Base-by-base conservation (phyloP, 805 yeast genomes). In the Teunomyces barrocoloradensis region DNA sequence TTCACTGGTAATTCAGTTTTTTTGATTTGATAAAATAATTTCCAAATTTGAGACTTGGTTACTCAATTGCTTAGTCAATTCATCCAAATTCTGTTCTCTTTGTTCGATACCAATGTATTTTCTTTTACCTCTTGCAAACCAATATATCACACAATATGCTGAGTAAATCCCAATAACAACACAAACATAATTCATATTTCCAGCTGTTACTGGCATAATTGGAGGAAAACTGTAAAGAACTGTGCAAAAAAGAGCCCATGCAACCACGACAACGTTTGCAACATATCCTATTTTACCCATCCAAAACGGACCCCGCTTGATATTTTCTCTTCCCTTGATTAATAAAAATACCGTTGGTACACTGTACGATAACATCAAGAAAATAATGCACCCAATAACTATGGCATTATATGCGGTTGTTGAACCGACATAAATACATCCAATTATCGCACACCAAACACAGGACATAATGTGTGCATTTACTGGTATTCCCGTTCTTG, bases 271-370 rank as follows among this genome's bases (percentile, higher is more conserved):
- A 20, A 73, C 55, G 58, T 84, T 82, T 43, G 77, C 64, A 42
- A 79, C 51, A 1, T 67, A 55, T 1, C 89, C 89, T 46, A 79
- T 42, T 45, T 70, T 68, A 4, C 87, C 86, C 45, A 78, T 57
- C 86, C 89, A 83, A 64, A 81, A 83, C 32, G 86, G 88, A 36
- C 89, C 89, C 59, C 74, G 83, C 51, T 60, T 68, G 51, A 81
- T 78, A 49, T 65, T 75, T 56, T 68, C 67, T 69, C 84, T 74
- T 27, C 81, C 84, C 53, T 64, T 73, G 50, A 58, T 51, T 43
- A 81, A 61, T 44, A 78, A 63, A 54, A 78, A 81, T 3, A 65
- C 56, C 15, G 75, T 69, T 15, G 88, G 88, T 34, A 84, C 74
- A 11, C 75, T 56, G 60, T 84, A 84, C 4, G 86, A 79, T 36